Conservation (phyloP, 225 moss, liverwort and hornwort genomes). For the Bryoerythrophyllum caledonicum region DNA sequence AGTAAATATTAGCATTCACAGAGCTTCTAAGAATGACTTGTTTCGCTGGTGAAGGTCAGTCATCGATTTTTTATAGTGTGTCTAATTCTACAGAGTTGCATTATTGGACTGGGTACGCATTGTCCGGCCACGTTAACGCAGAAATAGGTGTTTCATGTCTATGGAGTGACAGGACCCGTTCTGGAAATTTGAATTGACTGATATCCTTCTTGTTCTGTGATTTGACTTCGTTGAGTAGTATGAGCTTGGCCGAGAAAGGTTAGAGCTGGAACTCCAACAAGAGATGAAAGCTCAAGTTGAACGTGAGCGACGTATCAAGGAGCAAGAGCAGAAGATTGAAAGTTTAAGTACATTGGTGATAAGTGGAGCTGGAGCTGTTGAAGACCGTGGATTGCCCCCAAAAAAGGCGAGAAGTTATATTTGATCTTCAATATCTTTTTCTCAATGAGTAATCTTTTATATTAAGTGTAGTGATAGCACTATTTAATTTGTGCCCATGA, state of each 20-base stretch:
- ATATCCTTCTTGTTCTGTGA: not conserved
- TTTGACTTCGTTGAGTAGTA: conserved; percentile 34
- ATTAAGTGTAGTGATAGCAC: not conserved
- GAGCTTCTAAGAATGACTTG: conserved; percentile 1
- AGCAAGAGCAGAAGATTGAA: conserved; percentile 75
- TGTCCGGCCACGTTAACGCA: not conserved
- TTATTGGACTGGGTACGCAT: not conserved
- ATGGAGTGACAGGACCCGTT: not conserved
- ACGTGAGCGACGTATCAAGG: conserved; percentile 66
- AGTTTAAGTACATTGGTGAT: conserved; percentile 66
- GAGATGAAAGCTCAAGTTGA: conserved; percentile 66
- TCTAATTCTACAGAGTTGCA: not conserved
- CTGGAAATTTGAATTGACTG: not conserved
- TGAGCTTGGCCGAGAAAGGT: conserved; percentile 71
- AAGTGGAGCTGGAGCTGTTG: conserved; percentile 45
- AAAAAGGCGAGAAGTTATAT: conserved; percentile 30
- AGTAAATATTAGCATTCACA: not conserved
- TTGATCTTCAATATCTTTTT: not conserved
- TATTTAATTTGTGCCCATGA: not conserved
- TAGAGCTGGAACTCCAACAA: conserved; percentile 71
- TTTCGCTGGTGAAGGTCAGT: not conserved
- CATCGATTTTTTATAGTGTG: not conserved
- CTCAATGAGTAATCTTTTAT: not conserved
- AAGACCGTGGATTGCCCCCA: conserved; percentile 41
- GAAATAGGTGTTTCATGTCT: not conserved